Evolutionary conservation across 345 rosid species (phyloP).

Genomic region (Murraya koenigii): DNA sequence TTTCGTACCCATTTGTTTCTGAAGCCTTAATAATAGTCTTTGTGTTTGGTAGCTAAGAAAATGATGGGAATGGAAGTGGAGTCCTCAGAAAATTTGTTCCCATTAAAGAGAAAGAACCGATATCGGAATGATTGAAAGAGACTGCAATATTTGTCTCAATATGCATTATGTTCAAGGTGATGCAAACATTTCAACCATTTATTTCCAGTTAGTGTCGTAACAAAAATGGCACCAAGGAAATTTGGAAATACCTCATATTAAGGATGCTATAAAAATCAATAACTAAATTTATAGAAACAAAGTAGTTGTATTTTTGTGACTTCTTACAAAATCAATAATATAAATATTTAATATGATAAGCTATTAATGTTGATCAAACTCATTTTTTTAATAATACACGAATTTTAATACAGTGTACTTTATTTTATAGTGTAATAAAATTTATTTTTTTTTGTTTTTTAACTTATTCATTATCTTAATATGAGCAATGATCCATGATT

Average conservation of each 20-base stretch:
- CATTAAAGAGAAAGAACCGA: not conserved
- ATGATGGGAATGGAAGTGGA: slow-evolving; percentile 4
- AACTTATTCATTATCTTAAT: no score
- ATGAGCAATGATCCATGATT: no score
- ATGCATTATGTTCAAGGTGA: not conserved
- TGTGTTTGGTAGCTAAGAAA: slow-evolving; percentile 1
- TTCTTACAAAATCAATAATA: no score
- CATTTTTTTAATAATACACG: no score
- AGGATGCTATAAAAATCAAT: not conserved
- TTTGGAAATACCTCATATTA: not conserved
- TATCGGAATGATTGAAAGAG: not conserved
- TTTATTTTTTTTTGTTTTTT: no score
- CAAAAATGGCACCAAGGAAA: not conserved
- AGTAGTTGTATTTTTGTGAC: no score
- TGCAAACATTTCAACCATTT: not conserved
- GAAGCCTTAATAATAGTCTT: not conserved
- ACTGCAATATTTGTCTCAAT: not conserved
- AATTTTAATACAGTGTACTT: no score
- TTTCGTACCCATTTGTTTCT: not conserved
- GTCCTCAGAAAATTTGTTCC: not conserved
- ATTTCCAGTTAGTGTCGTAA: not conserved
- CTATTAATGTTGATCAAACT: no score
- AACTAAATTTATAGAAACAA: no score
- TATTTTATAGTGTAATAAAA: no score
- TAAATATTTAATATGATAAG: no score